phyloP scores from a whole-genome alignment of 2,329 filamentous ascomycete genomes.

The Teratosphaeria gauchensis region DNA sequence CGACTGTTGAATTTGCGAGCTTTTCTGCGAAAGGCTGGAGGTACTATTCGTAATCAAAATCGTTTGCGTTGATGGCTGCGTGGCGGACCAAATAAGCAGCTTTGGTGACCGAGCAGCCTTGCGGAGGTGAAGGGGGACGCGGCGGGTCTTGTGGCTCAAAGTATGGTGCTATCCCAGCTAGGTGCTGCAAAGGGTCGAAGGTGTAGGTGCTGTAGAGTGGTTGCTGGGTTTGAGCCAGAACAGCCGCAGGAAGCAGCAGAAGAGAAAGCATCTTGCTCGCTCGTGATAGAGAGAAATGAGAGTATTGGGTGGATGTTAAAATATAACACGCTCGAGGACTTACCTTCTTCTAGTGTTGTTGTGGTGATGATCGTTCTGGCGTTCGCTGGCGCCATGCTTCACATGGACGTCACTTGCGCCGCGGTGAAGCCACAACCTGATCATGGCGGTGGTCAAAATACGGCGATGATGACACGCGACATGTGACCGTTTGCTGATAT shows the following conservation, averaged over 20 bases:
- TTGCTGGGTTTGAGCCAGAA: neutral
- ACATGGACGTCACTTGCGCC: neutral
- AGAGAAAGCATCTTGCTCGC: neutral
- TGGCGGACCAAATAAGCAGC: conserved; percentile 42
- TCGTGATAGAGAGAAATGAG: neutral
- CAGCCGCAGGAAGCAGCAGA: neutral
- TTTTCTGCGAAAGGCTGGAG: conserved; percentile 46
- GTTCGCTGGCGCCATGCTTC: neutral
- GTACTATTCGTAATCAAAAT: conserved; percentile 44
- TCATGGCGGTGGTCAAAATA: neutral
- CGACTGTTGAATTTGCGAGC: conserved; percentile 47
- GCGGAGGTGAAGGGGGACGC: conserved; percentile 38
- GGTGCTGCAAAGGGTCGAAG: conserved; percentile 41
- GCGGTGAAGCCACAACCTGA: neutral
- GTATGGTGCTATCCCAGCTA: conserved; percentile 42
- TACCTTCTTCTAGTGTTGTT: neutral
- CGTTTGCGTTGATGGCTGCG: conserved; percentile 43
- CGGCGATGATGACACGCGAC: neutral
- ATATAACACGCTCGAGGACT: neutral
- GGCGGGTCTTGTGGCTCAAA: conserved; percentile 40
- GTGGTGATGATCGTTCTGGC: neutral
- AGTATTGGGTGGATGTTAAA: neutral
- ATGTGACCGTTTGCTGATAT: neutral
- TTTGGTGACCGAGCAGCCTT: conserved; percentile 42
- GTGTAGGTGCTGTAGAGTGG: conserved; percentile 19